Evolutionary conservation across 2,329 filamentous ascomycete genomes (phyloP).

Genomic region (Stachybotrys echinatus): DNA sequence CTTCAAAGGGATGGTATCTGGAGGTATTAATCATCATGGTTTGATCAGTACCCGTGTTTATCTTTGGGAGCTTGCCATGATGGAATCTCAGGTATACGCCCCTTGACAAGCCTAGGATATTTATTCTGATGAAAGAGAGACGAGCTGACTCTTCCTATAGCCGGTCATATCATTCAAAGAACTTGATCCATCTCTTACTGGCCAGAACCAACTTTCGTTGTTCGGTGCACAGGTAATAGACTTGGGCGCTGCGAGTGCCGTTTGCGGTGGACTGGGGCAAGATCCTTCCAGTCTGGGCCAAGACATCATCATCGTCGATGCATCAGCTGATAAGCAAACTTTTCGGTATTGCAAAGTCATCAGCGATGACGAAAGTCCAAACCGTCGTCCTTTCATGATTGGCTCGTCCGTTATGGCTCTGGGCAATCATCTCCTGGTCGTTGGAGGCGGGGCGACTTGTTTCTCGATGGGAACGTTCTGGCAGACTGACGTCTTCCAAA

Average conservation of each 20-base stretch:
- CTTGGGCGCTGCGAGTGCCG: conserved; percentile 11
- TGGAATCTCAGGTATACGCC: conserved; percentile 28
- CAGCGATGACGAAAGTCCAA: conserved; percentile 2
- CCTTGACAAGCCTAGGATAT: not conserved
- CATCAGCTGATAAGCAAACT: conserved; percentile 26
- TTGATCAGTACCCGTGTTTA: conserved; percentile 58
- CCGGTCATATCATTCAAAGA: not conserved
- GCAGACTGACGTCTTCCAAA: conserved; percentile 57
- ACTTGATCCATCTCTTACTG: not conserved
- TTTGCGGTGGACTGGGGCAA: conserved; percentile 28
- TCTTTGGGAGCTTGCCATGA: conserved; percentile 53
- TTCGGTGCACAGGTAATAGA: conserved; percentile 25
- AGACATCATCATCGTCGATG: conserved; percentile 14
- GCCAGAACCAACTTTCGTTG: conserved; percentile 14
- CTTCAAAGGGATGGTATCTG: conserved; percentile 59
- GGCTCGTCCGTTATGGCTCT: conserved; percentile 55
- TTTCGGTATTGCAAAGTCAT: conserved; percentile 5
- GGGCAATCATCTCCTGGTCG: conserved; percentile 50
- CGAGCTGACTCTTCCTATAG: not conserved
- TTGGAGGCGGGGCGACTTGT: conserved; percentile 80
- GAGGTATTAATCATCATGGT: conserved; percentile 65
- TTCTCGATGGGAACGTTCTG: conserved; percentile 88
- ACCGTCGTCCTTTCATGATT: conserved; percentile 56
- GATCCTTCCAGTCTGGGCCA: conserved; percentile 20
- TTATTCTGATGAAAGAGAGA: not conserved